Evolutionary conservation across 2,329 filamentous ascomycete species (phyloP), one percentile per base, ranked within the genome.

Genomic region (Parafenestella ontariensis): DNA sequence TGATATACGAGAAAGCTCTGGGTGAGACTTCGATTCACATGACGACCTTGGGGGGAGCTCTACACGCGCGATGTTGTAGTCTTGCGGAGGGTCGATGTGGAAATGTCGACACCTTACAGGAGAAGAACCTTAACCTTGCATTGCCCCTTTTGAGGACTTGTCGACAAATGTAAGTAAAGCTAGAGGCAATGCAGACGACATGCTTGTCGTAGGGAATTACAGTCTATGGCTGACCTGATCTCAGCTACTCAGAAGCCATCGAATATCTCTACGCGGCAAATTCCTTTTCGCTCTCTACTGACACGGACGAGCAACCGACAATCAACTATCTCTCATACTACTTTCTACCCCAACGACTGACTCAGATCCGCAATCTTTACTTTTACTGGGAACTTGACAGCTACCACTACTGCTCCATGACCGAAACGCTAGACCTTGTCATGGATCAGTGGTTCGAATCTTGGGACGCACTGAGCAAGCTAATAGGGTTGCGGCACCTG

Each of bases 161-260:
- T 47, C 59, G 62, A 18, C 52, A 54, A n/a, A 59, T 68, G 64
- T 68, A 48, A 63, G 64, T 48, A 11, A 15, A 31, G 8, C 10
- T 17, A 34, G 6, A 17, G 15, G 8, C 13, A 34, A 5, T n/a
- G n/a, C n/a, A 17, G 3, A 5, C 31, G 15, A 8, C 2, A 34
- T 15, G 3, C 31, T 34, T 4, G 17, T 15, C 13, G 17, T 15
- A 33, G 20, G 8, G 26, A 10, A 11, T 40, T 24, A 8, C 2
- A 5, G 7, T 4, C 20, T 3, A 5, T 40, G 20, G 37, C 43
- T 65, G 43, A 59, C 33, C 2, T 26, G 29, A 15, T 11, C 15
- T 17, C 28, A 69, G 65, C n/a, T 69, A 70, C 42, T 64, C 63
- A 13, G 66, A 70, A 55, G 58, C 61, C 3, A 55, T 68, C 10